These are phyloP conservation scores for Calonectria pteridis DNA, from an alignment of 2,329 filamentous ascomycete species.

Conservation along the genomic window DNA sequence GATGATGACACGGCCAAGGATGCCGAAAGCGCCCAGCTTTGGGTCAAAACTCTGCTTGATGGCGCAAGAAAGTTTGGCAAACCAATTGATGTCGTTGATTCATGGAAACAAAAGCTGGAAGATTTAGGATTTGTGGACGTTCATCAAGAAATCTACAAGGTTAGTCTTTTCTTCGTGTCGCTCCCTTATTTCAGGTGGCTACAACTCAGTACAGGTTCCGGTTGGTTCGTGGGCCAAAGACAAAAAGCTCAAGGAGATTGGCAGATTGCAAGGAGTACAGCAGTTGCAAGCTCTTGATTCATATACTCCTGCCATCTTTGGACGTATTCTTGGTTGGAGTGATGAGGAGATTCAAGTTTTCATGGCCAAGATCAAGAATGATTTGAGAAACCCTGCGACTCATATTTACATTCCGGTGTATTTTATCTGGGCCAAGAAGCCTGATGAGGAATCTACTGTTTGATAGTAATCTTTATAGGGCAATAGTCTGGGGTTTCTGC, in stretches of 20 bases:
- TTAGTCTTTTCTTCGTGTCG: background rate
- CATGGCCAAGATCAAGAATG: slow-evolving; percentile 37
- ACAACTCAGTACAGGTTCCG: background rate
- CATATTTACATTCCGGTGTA: slow-evolving; percentile 35
- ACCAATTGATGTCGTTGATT: background rate
- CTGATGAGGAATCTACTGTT: background rate
- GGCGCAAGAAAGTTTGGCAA: background rate
- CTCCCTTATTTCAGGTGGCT: no score
- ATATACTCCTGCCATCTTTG: slow-evolving; percentile 33
- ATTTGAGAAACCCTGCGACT: slow-evolving; percentile 27
- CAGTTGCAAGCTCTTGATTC: slow-evolving; percentile 34
- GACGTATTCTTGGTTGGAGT: slow-evolving; percentile 33
- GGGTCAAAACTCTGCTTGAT: background rate
- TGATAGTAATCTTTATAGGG: background rate
- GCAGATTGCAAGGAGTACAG: slow-evolving; percentile 29
- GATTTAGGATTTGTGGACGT: slow-evolving; percentile 13
- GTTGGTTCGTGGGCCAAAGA: slow-evolving; percentile 30
- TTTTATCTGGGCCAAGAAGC: slow-evolving; percentile 36
- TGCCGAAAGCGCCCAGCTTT: background rate
- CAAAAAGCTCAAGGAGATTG: slow-evolving; percentile 30
- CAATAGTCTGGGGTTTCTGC: background rate
- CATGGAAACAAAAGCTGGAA: background rate
- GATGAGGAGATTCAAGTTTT: slow-evolving; percentile 34
- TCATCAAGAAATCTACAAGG: slow-evolving; percentile 18
- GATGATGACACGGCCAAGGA: slow-evolving; percentile 3